phyloP scores from a whole-genome alignment of 2,329 filamentous ascomycete genomes.

The Trichoderma cornu-damae region DNA sequence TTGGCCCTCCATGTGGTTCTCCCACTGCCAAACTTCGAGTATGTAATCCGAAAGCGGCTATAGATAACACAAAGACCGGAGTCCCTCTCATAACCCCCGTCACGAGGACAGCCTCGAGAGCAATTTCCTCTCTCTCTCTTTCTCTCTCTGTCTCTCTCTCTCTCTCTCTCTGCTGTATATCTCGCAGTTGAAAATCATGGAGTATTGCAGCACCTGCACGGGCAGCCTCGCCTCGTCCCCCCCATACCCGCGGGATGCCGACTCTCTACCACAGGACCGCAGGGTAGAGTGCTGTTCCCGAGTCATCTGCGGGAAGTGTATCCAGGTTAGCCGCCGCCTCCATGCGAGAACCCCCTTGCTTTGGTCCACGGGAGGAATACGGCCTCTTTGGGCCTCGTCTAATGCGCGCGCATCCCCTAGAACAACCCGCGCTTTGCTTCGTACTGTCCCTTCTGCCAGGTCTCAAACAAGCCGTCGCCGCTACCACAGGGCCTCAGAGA shows the following conservation, averaged over 20 bases:
- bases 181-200: constrained; percentile 26
- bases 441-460: constrained; percentile 72
- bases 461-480: constrained; percentile 54
- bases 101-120: background rate
- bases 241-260: constrained; percentile 50
- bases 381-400: background rate
- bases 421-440: constrained; percentile 62
- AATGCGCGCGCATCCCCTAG: constrained; percentile 32
- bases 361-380: too few species aligned
- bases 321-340: constrained; percentile 43
- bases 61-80: constrained; percentile 8
- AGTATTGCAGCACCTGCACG: constrained; percentile 66
- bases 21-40: background rate
- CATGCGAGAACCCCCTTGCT: background rate
- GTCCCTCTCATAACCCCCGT: background rate
- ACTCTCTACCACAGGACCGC: constrained; percentile 55
- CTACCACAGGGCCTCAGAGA: constrained; percentile 60
- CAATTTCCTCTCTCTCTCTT: background rate
- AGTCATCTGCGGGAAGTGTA: constrained; percentile 66
- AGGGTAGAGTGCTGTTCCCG: constrained; percentile 64
- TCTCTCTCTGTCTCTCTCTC: background rate
- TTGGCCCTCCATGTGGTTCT: background rate
- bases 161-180: background rate
- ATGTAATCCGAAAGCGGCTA: constrained; percentile 9
- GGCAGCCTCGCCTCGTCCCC: constrained; percentile 52